Evolutionary conservation across 2,329 filamentous ascomycete species (phyloP), one percentile per base, ranked within the genome.

Genomic region (Mycogone perniciosa): DNA sequence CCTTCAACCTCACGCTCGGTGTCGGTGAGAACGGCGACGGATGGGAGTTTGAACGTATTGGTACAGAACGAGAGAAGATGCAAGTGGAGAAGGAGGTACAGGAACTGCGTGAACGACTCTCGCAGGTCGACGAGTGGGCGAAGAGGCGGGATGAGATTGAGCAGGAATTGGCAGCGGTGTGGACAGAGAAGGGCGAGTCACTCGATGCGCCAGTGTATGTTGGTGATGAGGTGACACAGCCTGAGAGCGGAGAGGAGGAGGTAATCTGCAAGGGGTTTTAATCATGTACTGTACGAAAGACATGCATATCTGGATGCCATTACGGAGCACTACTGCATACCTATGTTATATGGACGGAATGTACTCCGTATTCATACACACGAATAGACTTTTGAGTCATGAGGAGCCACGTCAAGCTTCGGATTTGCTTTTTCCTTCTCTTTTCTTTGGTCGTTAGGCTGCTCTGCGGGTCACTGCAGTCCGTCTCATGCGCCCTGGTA

Each of bases 21-120:
- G 72, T 87, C 53, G 92, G 91, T 46, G 82, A 88, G 11, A 79
- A 83, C 46, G 89, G 86, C n/a, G 85, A 88, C 49, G 86, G 87
- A 62, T 97, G 93, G 89, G 86, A 92, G 58, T 88, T 96, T 67
- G 88, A 96, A 67, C 83, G 89, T 51, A 97, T 99, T 59, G 93
- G 93, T 52, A 96, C 91, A 0, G 89, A 90, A 64, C 82, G 86
- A 53, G 93, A 99, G 74, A 96, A 96, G 72, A 84, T 91, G 67
- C 87, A 88, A 26, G 90, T 96, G 6, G 91, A 96, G 71, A 89
- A 88, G 65, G 93, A 99, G 67, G 74, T 97, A 11, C 80, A 86
- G 45, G 89, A 96, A 58, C 76, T 99, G 40, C 82, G 85, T 31
- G 89, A 92, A 66, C 79, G 86, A 27, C 73, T 99, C 6, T 78